A percentile compares a stretch with the other conserved stretches of the same genome.
Conservation (phyloP, 441 rosid species). For the Biscutella laevigata region DNA sequence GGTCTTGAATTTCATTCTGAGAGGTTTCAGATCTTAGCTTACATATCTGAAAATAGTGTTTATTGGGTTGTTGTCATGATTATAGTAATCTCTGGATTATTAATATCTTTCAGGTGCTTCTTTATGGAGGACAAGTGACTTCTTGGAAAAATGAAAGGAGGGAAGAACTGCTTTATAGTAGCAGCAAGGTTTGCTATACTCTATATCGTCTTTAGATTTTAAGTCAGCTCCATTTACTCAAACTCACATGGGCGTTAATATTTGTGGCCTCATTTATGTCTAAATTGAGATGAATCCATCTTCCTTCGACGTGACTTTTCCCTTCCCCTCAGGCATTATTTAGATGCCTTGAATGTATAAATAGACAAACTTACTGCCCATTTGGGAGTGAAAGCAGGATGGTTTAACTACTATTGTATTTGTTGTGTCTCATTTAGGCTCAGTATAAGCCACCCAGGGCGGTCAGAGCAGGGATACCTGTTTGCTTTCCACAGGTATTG, state of each 20-base stretch:
- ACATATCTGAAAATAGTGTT: too few species aligned
- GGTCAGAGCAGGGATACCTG: constrained; percentile 52
- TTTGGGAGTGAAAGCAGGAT: neutral
- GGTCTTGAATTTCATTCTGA: neutral
- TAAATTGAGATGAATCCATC: neutral
- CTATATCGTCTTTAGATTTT: neutral
- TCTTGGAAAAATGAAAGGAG: constrained; percentile 90
- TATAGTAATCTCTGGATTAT: neutral
- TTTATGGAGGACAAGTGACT: constrained; percentile 77
- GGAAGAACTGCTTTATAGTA: constrained; percentile 75
- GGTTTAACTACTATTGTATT: neutral
- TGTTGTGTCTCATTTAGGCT: constrained; percentile 31
- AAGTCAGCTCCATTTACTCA: neutral
- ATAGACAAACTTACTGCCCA: neutral
- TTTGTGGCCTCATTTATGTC: neutral
- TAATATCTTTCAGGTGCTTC: constrained; percentile 59
- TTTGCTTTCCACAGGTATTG: constrained; percentile 60
- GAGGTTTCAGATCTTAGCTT: too few species aligned
- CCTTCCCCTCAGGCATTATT: neutral
- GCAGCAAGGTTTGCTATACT: constrained; percentile 55
- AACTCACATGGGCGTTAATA: neutral
- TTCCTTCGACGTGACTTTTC: neutral
- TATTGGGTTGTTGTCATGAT: neutral
- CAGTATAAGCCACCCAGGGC: constrained; percentile 45
- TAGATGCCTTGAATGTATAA: neutral